Conservation (phyloP, 345 rosid genomes). For the Citrus maxima region DNA sequence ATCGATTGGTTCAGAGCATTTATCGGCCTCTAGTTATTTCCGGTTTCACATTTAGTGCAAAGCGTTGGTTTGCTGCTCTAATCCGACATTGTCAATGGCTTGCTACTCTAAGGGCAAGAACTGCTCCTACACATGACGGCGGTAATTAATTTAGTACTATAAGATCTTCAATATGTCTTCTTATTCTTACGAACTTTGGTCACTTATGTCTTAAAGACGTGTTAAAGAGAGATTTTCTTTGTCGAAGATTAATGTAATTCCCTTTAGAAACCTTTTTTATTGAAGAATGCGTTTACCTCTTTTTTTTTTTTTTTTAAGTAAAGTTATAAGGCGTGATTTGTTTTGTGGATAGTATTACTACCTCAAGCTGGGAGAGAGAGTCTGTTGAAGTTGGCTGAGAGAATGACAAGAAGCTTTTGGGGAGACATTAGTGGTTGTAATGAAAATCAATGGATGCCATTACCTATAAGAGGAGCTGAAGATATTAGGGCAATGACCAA, state of each 20-base stretch:
- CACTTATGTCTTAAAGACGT: not conserved
- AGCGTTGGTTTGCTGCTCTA: conserved; percentile 45
- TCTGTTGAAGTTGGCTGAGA: conserved; percentile 35
- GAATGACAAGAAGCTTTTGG: conserved; percentile 36
- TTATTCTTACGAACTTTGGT: not conserved
- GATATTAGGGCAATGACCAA: conserved; percentile 28
- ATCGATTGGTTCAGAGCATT: conserved; percentile 20
- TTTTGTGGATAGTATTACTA: conserved; percentile 1
- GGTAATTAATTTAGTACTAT: conserved; percentile 12
- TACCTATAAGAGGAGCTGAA: conserved; percentile 17
- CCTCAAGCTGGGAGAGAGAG: conserved; percentile 27
- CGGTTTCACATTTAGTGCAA: conserved; percentile 46
- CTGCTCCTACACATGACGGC: not conserved
- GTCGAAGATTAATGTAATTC: too few species aligned
- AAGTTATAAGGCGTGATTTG: not conserved
- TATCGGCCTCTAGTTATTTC: conserved; percentile 31
- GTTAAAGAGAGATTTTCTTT: not conserved
- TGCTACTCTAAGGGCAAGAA: conserved; percentile 9
- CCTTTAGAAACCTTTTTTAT: too few species aligned
- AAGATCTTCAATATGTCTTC: not conserved
- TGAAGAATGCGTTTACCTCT: not conserved
- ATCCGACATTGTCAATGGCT: conserved; percentile 30
- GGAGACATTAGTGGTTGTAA: conserved; percentile 10
- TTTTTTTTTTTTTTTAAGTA: not conserved
- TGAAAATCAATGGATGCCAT: conserved; percentile 32